Conservation (phyloP, 169 alveolate species). For the Amoebophrya sp. region DNA sequence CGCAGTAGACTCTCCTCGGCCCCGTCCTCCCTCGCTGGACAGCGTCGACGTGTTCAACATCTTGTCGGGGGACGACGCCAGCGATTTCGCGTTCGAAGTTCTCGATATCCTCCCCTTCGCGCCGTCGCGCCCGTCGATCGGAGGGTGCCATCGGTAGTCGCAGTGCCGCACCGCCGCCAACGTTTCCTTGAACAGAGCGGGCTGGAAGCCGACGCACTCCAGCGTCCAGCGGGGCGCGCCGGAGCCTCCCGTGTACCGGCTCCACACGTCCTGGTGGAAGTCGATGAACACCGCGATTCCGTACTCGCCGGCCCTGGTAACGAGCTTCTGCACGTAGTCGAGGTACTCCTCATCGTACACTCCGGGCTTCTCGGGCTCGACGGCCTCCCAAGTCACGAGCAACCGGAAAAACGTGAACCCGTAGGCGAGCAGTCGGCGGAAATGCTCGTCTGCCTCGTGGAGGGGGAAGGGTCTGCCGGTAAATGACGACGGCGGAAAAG, state of each 20-base stretch:
- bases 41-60: too few species aligned
- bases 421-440: conserved; percentile 3
- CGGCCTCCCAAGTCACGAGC: conserved; percentile 3
- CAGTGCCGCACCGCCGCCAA: conserved; percentile 3
- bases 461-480: conserved; percentile 4
- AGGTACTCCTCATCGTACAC: conserved; percentile 8
- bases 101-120: too few species aligned
- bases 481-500: too few species aligned
- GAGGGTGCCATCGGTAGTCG: too few species aligned
- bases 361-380: conserved; percentile 8
- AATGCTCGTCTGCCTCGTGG: conserved; percentile 11
- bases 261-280: conserved; percentile 20
- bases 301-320: not conserved
- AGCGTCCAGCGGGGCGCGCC: conserved; percentile 19
- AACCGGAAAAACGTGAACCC: conserved; percentile 12
- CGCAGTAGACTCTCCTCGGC: too few species aligned
- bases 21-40: too few species aligned
- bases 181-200: not conserved
- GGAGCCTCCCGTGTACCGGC: conserved; percentile 2
- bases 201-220: not conserved
- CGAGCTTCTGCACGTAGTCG: not conserved
- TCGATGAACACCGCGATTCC: conserved; percentile 12
- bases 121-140: too few species aligned
- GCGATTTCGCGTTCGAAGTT: too few species aligned
- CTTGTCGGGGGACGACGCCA: too few species aligned